Percentiles rank a stretch among this genome's conserved stretches.
Evolutionary conservation across 2,329 filamentous ascomycete species (phyloP).

Genomic region (Fusarium sp.): DNA sequence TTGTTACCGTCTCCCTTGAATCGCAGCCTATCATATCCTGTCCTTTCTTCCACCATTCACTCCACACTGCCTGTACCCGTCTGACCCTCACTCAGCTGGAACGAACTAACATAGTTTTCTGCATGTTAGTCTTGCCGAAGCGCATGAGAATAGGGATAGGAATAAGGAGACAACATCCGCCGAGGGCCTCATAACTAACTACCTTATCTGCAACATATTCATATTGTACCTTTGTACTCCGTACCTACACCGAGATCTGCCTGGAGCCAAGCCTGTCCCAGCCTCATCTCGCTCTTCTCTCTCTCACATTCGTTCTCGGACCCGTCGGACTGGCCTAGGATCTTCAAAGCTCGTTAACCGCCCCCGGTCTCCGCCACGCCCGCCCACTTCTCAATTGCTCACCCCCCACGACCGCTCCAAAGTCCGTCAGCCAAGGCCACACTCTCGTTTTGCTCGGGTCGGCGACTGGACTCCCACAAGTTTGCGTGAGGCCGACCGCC

Average conservation of each 20-base stretch:
- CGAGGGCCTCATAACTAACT: constrained; percentile 34
- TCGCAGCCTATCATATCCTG: constrained; percentile 7
- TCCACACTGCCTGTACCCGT: constrained; percentile 19
- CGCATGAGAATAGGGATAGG: constrained; percentile 19
- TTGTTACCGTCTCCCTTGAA: constrained; percentile 17
- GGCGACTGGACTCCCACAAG: constrained; percentile 40
- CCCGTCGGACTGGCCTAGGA: constrained; percentile 38
- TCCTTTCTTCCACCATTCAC: constrained; percentile 22
- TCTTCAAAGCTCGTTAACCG: constrained; percentile 19
- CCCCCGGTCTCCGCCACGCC: constrained; percentile 38
- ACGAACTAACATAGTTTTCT: constrained; percentile 29
- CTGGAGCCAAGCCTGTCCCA: constrained; percentile 28
- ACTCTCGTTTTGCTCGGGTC: constrained; percentile 41
- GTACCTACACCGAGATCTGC: constrained; percentile 10
- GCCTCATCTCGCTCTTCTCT: constrained; percentile 30
- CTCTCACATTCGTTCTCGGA: constrained; percentile 34
- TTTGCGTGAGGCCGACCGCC: constrained; percentile 48
- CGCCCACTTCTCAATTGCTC: constrained; percentile 32
- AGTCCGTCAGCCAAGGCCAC: constrained; percentile 41
- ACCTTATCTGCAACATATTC: not conserved
- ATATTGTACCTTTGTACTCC: constrained; percentile 3
- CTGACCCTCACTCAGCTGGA: constrained; percentile 36
- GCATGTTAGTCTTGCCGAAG: constrained; percentile 25
- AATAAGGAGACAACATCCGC: constrained; percentile 30
- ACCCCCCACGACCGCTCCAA: constrained; percentile 36